A percentile compares a stretch with the other conserved stretches of the same genome.
Evolutionary conservation across 768 basidiomycete genomes (phyloP).

Genomic region (Podaxis rugospora): DNA sequence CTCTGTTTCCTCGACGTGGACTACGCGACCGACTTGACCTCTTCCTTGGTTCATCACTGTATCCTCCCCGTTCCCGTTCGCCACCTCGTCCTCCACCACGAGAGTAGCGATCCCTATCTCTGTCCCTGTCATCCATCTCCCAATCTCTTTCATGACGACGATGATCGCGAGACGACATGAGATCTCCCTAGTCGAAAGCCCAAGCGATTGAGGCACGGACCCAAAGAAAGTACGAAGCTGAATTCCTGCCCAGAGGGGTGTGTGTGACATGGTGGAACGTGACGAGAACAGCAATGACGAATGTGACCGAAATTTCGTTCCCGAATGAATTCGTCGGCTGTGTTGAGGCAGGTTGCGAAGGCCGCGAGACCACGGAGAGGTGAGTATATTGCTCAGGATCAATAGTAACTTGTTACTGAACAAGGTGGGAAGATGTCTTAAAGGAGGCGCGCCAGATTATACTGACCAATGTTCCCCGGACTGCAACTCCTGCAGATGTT

Average conservation of each 20-base stretch:
- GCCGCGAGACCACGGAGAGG: neutral
- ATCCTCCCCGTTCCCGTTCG: slow-evolving; percentile 28
- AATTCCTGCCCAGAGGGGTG: neutral
- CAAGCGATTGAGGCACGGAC: neutral
- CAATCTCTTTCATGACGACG: slow-evolving; percentile 61
- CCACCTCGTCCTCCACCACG: slow-evolving; percentile 27
- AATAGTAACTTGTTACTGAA: neutral
- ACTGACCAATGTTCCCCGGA: slow-evolving; percentile 44
- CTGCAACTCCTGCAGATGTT: slow-evolving; percentile 54
- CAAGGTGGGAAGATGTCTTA: slow-evolving; percentile 12
- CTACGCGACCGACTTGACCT: slow-evolving; percentile 49
- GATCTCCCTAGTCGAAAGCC: neutral
- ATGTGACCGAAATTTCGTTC: slow-evolving; percentile 1
- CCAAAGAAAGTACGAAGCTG: neutral
- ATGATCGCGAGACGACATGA: slow-evolving; percentile 56
- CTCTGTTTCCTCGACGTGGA: slow-evolving; percentile 30
- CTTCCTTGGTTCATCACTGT: slow-evolving; percentile 39
- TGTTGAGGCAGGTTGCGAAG: neutral
- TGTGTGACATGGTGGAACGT: slow-evolving; percentile 9
- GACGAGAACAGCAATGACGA: slow-evolving; percentile 2
- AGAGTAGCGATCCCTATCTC: slow-evolving; percentile 37
- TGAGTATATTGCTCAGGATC: neutral
- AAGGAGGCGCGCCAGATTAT: slow-evolving; percentile 37
- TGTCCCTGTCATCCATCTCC: slow-evolving; percentile 52
- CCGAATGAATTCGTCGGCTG: neutral